Evolutionary conservation across 352 stramenopile species (phyloP), one percentile per base, ranked within the genome.

Genomic region (Globisporangium abappressorium): DNA sequence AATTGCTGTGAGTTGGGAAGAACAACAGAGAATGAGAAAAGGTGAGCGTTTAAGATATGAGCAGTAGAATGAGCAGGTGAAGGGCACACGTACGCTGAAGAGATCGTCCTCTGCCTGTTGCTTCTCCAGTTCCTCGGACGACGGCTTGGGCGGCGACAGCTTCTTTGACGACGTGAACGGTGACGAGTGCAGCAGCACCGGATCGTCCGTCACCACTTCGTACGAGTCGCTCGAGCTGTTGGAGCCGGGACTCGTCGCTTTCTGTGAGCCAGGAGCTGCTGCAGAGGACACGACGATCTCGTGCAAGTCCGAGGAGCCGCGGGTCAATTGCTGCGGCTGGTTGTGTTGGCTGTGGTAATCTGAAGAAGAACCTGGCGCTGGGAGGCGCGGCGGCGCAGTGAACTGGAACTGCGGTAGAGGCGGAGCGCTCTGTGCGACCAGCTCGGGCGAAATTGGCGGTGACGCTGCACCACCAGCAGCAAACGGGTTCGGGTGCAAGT

Each of bases 141-240:
- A 43, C 30, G 43, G 49, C 24, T 69, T 66, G 51, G 28, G 9
- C n/a, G 57, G 43, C 46, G 56, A 38, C 18, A 51, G 43, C n/a
- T 47, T 26, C 41, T 62, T 58, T 41, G 69, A 64, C 41, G 68
- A 72, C 70, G 38, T 63, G 14, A 57, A 64, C 43, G 26, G 59
- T 34, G 70, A 71, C 33, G 38, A 66, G 56, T 74, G 70, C 22
- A 72, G 47, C 51, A 78, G 66, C 24, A 79, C 60, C 20, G 64
- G 53, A 38, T 83, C 79, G 53, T 82, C 74, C 56, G 74, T 68
- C 53, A 84, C 76, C 62, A 87, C 79, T 61, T 92, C 82, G 57
- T 87, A 91, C 57, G 80, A 91, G 46, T 92, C 84, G 75, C 72
- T 91, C 30, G 82, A 91, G 68, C 80, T 89, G 65, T 87, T 86